Evolutionary conservation across 345 rosid species (phyloP).

Genomic region (Pelargonium nanum): DNA sequence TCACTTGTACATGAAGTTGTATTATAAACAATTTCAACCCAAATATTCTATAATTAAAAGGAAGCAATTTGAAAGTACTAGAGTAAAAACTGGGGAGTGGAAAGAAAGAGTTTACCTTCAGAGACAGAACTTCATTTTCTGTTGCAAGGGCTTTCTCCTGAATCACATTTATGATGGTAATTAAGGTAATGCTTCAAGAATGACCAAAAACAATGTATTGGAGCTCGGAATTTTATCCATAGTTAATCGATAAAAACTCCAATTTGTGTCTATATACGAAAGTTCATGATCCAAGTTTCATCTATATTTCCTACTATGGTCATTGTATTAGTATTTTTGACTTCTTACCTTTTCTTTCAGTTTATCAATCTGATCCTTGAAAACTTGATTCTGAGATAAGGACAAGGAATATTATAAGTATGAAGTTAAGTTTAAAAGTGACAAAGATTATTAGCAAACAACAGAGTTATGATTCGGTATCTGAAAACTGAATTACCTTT

Average conservation of each 20-base stretch:
- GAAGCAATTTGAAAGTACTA: too few relatives aligned
- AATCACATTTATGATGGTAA: neutral
- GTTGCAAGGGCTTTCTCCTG: neutral
- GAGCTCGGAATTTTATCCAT: too few relatives aligned
- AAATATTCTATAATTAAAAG: too few relatives aligned
- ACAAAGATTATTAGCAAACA: neutral
- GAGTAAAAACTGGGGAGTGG: neutral
- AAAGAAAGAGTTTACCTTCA: neutral
- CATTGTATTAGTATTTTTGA: neutral
- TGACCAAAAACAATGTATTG: too few relatives aligned
- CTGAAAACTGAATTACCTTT: neutral
- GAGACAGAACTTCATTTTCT: neutral
- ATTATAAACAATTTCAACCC: too few relatives aligned
- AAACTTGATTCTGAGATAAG: neutral
- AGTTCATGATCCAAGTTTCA: too few relatives aligned
- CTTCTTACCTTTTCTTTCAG: neutral
- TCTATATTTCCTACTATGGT: too few relatives aligned
- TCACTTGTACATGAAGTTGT: too few relatives aligned
- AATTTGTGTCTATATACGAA: too few relatives aligned
- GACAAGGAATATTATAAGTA: neutral
- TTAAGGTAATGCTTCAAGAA: too few relatives aligned
- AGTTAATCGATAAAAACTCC: too few relatives aligned
- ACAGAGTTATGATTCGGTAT: neutral
- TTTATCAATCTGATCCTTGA: neutral
- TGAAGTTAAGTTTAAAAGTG: neutral